A percentile compares a stretch with the other conserved stretches of the same genome.
phyloP scores from a whole-genome alignment of 2,329 filamentous ascomycete species.

The Ophiostoma quercus region DNA sequence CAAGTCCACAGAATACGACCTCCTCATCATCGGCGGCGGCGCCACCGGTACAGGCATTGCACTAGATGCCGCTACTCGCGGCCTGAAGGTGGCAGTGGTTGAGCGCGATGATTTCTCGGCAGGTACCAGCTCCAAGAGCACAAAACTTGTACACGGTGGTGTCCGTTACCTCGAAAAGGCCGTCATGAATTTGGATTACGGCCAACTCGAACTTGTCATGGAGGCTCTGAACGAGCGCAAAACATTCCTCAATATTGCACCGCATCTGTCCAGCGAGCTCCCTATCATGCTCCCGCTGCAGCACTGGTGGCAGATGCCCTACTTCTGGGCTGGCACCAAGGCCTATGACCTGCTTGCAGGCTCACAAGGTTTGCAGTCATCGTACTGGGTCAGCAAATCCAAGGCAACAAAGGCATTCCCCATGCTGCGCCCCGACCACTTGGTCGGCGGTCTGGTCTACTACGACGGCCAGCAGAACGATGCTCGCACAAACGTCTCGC shows the following conservation, averaged over 20 bases:
- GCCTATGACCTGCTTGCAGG: conserved; percentile 77
- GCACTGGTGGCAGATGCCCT: conserved; percentile 77
- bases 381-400: conserved; percentile 72
- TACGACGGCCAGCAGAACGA: conserved; percentile 86
- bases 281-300: conserved; percentile 79
- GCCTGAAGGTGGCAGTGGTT: conserved; percentile 72
- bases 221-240: conserved; percentile 77
- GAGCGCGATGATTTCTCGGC: conserved; percentile 79
- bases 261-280: conserved; percentile 73
- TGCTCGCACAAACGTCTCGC: conserved; percentile 78
- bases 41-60: conserved; percentile 77
- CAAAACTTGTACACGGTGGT: conserved; percentile 79
- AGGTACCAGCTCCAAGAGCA: conserved; percentile 81
- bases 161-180: conserved; percentile 84
- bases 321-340: conserved; percentile 67
- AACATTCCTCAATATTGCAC: conserved; percentile 77
- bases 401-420: conserved; percentile 74
- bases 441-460: conserved; percentile 76
- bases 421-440: conserved; percentile 61
- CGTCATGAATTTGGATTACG: conserved; percentile 78
- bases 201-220: conserved; percentile 73
- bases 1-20: conserved; percentile 57
- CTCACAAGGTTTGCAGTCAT: conserved; percentile 75
- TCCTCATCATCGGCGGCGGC: conserved; percentile 73
- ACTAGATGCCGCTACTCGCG: conserved; percentile 72